Conservation (phyloP, 192 early-diverging fungal genomes). For the Dissophora ornata region DNA sequence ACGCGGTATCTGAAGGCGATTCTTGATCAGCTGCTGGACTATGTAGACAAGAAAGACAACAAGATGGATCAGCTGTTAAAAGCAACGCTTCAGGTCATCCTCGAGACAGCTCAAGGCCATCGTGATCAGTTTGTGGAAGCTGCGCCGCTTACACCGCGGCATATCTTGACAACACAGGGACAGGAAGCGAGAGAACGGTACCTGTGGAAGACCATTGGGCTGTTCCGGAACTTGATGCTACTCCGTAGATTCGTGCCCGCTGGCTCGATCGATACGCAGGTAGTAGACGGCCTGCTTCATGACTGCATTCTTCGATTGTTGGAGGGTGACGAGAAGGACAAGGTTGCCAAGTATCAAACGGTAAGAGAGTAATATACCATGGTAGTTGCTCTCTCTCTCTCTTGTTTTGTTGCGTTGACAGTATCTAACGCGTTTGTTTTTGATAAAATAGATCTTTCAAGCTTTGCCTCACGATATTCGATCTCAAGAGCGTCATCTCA, state of each 20-base stretch:
- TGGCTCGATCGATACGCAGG: conserved; percentile 17
- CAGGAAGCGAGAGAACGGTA: conserved; percentile 27
- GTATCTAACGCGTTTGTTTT: neutral
- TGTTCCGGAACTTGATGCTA: conserved; percentile 43
- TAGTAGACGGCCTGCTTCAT: conserved; percentile 45
- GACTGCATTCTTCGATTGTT: conserved; percentile 48
- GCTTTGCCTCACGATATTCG: conserved; percentile 42
- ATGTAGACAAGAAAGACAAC: conserved; percentile 48
- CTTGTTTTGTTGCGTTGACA: neutral
- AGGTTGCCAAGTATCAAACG: conserved; percentile 45
- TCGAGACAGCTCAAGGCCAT: conserved; percentile 31
- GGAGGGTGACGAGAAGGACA: conserved; percentile 48
- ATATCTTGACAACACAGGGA: conserved; percentile 31
- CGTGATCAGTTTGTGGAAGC: conserved; percentile 42
- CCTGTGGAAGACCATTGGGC: conserved; percentile 44
- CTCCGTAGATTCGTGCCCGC: conserved; percentile 41
- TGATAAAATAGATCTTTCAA: conserved; percentile 37
- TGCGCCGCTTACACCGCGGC: conserved; percentile 39
- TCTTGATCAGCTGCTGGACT: conserved; percentile 44
- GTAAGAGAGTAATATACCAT: neutral
- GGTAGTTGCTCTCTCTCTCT: neutral
- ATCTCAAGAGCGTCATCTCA: conserved; percentile 38
- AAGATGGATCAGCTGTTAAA: conserved; percentile 48
- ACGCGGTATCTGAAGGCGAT: conserved; percentile 31
- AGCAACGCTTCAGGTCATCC: conserved; percentile 12